A percentile compares a stretch with the other conserved stretches of the same genome.
phyloP scores from a whole-genome alignment of 495 filamentous ascomycete genomes.

The Talaromyces thailandensis region DNA sequence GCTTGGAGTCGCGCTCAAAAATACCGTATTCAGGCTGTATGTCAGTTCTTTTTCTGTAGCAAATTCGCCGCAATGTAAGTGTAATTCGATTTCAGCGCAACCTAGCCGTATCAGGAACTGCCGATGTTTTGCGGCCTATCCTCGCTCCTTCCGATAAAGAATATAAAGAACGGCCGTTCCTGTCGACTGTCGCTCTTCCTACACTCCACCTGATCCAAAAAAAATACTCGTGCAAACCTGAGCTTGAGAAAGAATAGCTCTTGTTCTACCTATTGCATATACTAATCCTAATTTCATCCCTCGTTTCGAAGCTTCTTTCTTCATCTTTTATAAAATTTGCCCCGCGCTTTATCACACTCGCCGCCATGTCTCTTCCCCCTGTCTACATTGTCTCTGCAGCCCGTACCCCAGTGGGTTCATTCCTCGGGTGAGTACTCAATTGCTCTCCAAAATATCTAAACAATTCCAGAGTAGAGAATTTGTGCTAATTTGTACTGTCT shows the following conservation, averaged over 20 bases:
- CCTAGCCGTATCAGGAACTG: background rate
- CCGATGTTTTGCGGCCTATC: background rate
- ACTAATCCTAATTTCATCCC: background rate
- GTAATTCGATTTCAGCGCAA: background rate
- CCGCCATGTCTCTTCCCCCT: constrained; percentile 56
- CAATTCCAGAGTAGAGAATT: constrained; percentile 3
- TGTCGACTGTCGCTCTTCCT: background rate
- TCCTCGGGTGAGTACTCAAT: constrained; percentile 63
- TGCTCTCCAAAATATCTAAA: constrained; percentile 2
- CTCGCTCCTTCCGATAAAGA: background rate
- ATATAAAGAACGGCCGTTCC: background rate
- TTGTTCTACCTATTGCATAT: background rate
- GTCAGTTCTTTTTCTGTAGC: background rate
- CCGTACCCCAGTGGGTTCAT: constrained; percentile 86
- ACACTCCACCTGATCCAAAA: background rate
- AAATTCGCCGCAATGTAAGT: background rate
- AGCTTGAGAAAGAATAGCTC: background rate
- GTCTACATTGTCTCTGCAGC: constrained; percentile 94
- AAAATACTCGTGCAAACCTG: background rate
- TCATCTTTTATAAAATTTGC: constrained; percentile 9
- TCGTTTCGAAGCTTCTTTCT: background rate
- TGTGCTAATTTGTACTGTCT: background rate
- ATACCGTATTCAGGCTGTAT: background rate
- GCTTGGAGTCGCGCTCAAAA: background rate
- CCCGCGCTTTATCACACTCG: background rate